Base-by-base conservation (phyloP, 148 eudicot species). In the Fagopyrum tataricum region DNA sequence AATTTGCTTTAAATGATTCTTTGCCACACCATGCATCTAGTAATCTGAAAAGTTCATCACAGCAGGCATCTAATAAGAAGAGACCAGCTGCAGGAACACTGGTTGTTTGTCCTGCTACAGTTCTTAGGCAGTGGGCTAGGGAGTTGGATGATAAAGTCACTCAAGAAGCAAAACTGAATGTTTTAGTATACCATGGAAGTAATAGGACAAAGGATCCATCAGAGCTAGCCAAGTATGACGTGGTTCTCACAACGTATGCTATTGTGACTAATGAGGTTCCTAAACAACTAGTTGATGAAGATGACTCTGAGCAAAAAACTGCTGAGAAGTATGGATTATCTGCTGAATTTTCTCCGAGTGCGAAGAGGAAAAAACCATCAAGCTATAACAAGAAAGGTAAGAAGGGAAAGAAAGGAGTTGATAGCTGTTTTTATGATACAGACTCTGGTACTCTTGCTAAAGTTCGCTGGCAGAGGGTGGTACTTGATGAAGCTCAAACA, bases 71-170 rank as follows among this genome's bases (percentile, higher is more conserved):
- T 70, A 80, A 78, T 59, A 80, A 82, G 75, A 80, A 79, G 78
- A 95, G 90, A 74, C 92, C 92, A n/a, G 84, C 88, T 71, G 97
- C 99, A n/a, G 99, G 99, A 47, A 91, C 99, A 76, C 81, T 95
- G 82, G 87, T 95, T 74, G 94, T 95, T 70, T 95, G 99, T 79
- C 99, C 99, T 44, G 97, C 99, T 61, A 91, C 94, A 80, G 93
- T 95, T 77, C 86, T 95, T 81, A 86, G 97, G 76, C 97, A 95
- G 85, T 95, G 99, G 99, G 87, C 82, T 74, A 79, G 93, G 78
- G 99, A 95, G 81, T 83, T 95, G 80, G 87, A 81, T 69, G 99
- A 95, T 46, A 95, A 95, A 87, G 97, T 88, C 68, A 48, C 85
- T 10, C 77, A 80, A 8, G 91, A 81, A 72, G 87, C 86, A 21